These are phyloP conservation scores for Plasmodium billcollinsi DNA, from an alignment of 169 alveolate genomes.

Conservation along the genomic window DNA sequence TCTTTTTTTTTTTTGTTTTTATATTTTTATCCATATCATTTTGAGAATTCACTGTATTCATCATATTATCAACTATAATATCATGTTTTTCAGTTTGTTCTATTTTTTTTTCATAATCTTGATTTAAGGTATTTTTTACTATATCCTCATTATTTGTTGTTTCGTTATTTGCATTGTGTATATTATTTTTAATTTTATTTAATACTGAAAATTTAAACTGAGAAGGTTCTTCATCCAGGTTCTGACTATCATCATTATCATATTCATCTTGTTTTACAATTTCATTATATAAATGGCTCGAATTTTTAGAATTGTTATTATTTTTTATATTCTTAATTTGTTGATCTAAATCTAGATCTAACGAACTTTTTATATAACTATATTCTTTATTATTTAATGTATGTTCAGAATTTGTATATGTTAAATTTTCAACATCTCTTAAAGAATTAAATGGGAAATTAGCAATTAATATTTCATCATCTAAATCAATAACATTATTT, in stretches of 20 bases:
- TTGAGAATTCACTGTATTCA: background rate
- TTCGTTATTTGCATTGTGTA: background rate
- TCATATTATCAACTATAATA: background rate
- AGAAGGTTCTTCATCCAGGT: background rate
- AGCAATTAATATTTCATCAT: slow-evolving; percentile 23
- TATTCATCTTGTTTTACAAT: background rate
- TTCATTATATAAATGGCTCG: slow-evolving; percentile 49
- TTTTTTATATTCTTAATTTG: background rate
- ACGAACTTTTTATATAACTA: background rate
- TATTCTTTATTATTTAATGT: background rate
- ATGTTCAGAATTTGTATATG: background rate
- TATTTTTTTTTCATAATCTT: background rate
- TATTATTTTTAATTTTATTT: background rate
- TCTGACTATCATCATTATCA: background rate
- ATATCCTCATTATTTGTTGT: too few relatives aligned
- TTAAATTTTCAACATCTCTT: background rate
- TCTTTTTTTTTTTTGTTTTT: background rate
- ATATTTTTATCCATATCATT: background rate
- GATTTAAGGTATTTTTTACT: background rate
- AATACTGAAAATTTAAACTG: background rate
- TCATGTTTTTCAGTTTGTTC: background rate
- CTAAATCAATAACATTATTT: slow-evolving; percentile 27
- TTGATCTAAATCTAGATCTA: background rate
- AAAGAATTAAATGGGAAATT: slow-evolving; percentile 17
- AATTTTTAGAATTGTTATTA: background rate